Base-by-base conservation (phyloP, 1,139 yeast species). In the Lipomyces yarrowii region DNA sequence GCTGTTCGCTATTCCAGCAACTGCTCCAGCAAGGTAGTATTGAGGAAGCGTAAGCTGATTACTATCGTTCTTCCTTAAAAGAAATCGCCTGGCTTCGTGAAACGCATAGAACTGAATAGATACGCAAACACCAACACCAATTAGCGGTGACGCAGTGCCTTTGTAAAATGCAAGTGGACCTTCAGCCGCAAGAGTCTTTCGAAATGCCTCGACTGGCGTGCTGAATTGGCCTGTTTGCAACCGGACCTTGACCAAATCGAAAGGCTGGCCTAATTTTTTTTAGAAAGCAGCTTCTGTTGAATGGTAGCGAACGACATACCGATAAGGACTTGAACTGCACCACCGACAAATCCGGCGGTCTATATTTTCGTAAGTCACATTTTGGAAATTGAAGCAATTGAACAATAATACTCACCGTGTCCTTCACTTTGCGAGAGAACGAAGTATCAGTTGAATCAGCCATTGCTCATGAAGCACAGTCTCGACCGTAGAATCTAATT, bases 211-310 rank as follows among this genome's bases (percentile, higher is more conserved):
- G 1, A 89, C 86, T 15, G 83, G 74, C 1, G 88, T 83, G 32
- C 74, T 87, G 85, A 6, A 94, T 93, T 62, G 86, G 87, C 3
- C 91, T 86, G 96, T 88, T 74, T 93, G 98, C 60, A 93, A 81
- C 70, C 98, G 84, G 51, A 93, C 98, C 77, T 71, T 93, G 62
- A 94, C 91, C 15, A 97, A 90, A 77, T 93, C 98, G 74, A 93
- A 93, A 13, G 98, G 98, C 78, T 93, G 98, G 10, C 92, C 92
- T 64, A 18, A 5, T 7, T n/a, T 5, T 13, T 26, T 3, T 42
- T 21, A 58, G 37, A 35, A 42, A 53, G 11, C 7, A 21, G 15
- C 26, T 18, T 51, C 5, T 8, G 4, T 32, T 32, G 11, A n/a
- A 7, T 18, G 4, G 13, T 3, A 13, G 18, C n/a, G 7, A 15